Evolutionary conservation across 2,329 filamentous ascomycete species (phyloP).

Genomic region (Aureobasidium vineae): DNA sequence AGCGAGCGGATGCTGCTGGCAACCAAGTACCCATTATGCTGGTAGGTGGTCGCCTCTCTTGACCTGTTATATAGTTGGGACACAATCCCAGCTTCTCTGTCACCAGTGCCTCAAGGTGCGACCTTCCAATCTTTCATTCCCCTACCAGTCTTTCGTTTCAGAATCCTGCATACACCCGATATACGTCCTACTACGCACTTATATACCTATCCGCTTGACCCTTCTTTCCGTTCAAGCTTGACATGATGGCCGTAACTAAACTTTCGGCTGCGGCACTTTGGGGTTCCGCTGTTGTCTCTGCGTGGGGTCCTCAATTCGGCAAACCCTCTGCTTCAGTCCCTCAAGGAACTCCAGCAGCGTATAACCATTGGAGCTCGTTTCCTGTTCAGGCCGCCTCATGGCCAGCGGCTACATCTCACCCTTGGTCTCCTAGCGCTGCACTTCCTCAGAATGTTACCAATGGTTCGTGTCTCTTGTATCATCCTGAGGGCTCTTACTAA

Average conservation of each 20-base stretch:
- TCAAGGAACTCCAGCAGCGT: not conserved
- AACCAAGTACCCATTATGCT: not conserved
- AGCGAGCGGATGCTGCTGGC: not conserved
- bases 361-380: not conserved
- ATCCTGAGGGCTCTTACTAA: not conserved
- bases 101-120: not conserved
- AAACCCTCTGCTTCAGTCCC: not conserved
- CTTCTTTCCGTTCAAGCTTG: not conserved
- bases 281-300: conserved; percentile 5
- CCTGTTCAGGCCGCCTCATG: not conserved
- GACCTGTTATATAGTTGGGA: conserved; percentile 11
- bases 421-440: conserved; percentile 1
- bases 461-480: not conserved
- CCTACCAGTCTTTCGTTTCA: conserved; percentile 11
- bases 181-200: not conserved
- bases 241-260: conserved; percentile 11
- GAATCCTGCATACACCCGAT: not conserved
- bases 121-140: conserved; percentile 7
- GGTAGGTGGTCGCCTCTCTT: conserved; percentile 1
- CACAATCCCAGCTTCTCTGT: not conserved
- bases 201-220: not conserved
- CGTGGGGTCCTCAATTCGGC: not conserved
- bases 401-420: not conserved
- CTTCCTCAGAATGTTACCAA: conserved; percentile 23
- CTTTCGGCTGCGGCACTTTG: conserved; percentile 13